phyloP scores from a whole-genome alignment of 305 asterid species.

The Salvia sclarea region DNA sequence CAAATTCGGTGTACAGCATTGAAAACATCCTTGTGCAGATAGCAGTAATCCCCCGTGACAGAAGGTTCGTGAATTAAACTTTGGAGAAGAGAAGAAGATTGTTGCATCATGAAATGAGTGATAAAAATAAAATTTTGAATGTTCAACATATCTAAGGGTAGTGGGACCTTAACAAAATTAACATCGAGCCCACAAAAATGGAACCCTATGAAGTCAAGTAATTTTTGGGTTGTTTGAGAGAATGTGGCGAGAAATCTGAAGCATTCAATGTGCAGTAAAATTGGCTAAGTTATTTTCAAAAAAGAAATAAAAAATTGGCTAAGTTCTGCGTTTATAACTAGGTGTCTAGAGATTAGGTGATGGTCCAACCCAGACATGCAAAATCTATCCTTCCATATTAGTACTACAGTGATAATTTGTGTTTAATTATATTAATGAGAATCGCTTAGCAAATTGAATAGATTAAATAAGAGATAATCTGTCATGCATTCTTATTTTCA shows the following conservation, averaged over 20 bases:
- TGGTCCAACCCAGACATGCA: too few relatives aligned
- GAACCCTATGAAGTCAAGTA: too few relatives aligned
- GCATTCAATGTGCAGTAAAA: too few relatives aligned
- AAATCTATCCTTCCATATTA: not conserved
- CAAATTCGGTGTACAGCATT: not conserved
- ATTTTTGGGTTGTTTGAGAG: too few relatives aligned
- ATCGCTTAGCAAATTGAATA: not conserved
- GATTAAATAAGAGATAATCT: not conserved
- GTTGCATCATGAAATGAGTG: not conserved
- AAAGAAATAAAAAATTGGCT: too few relatives aligned
- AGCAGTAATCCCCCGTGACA: not conserved
- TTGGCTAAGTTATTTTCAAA: too few relatives aligned
- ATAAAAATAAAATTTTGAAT: not conserved
- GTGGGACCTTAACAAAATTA: constrained; percentile 30
- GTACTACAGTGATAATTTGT: not conserved
- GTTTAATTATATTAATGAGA: not conserved
- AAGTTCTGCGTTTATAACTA: too few relatives aligned
- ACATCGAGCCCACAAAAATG: constrained; percentile 38
- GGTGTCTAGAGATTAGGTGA: too few relatives aligned
- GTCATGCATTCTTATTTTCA: too few relatives aligned
- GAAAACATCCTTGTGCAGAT: not conserved
- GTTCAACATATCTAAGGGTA: constrained; percentile 7
- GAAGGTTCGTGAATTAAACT: not conserved
- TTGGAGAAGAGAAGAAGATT: not conserved
- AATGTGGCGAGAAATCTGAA: too few relatives aligned